A percentile compares a stretch with the other conserved stretches of the same genome.
These are phyloP conservation scores for Wickerhamomyces xylosicus DNA, from an alignment of 805 yeast genomes.

Conservation along the genomic window DNA sequence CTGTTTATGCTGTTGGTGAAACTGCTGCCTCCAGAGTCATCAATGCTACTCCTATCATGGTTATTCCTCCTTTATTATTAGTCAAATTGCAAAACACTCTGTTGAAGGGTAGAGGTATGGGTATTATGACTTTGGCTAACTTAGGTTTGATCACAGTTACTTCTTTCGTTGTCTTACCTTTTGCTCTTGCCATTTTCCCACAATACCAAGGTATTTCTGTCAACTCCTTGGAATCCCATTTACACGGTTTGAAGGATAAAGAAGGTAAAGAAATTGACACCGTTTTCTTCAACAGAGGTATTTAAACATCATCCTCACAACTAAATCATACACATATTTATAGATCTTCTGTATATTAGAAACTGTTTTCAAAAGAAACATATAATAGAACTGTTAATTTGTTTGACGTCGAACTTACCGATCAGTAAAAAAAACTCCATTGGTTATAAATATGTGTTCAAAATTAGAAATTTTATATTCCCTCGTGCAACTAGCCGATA, in stretches of 20 bases:
- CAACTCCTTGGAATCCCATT: conserved; percentile 49
- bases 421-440: too few relatives aligned
- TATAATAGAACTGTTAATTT: not conserved
- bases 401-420: too few relatives aligned
- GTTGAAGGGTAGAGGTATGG: conserved; percentile 56
- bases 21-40: conserved; percentile 93
- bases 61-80: conserved; percentile 79
- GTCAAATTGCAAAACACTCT: conserved; percentile 66
- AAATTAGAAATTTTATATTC: too few relatives aligned
- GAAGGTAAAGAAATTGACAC: conserved; percentile 45
- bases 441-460: too few relatives aligned
- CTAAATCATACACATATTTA: too few relatives aligned
- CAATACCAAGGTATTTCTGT: conserved; percentile 64
- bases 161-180: conserved; percentile 81
- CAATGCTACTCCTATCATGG: conserved; percentile 97
- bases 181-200: conserved; percentile 94
- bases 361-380: not conserved
- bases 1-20: conserved; percentile 89
- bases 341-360: not conserved
- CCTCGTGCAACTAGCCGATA: too few relatives aligned
- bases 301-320: too few relatives aligned
- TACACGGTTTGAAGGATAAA: conserved; percentile 49
- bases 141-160: conserved; percentile 80
- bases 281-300: conserved; percentile 91
- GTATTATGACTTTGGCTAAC: conserved; percentile 61